Base-by-base conservation (phyloP, 257 asterid species). In the Solanum appendiculatum region DNA sequence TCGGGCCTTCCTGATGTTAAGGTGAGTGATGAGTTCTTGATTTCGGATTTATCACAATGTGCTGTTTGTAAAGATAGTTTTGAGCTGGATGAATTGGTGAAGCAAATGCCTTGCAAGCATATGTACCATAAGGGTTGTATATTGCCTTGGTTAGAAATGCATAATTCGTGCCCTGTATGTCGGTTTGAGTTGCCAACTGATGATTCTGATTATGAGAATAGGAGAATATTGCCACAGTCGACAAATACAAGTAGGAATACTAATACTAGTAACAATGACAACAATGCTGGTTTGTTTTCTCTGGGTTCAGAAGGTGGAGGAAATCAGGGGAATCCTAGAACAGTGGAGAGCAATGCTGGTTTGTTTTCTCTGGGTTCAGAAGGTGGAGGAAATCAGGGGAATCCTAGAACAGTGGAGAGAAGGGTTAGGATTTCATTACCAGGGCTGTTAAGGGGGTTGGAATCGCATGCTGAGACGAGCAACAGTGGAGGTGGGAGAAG, bases 41-140 rank as follows among this genome's bases (percentile, higher is more conserved):
- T 1, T 13, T 68, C 66, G n/a, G 92, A 89, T 89, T 89, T 89
- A 7, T 86, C 91, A 1, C 93, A 91, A 64, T 91, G 93, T 44
- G 91, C 92, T 3, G 91, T 91, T n/a, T 91, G 93, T 80, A 86
- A 87, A 84, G 93, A 91, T 46, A 77, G 87, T 75, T 89, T 91
- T 84, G 91, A 87, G 87, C 51, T 88, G 21, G 68, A 86, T 18
- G 90, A 86, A 83, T 87, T 66, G 63, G 92, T 88, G 0, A 91
- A 89, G 82, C 91, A 91, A 90, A 88, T 91, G 64, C 91, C 93
- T 23, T 91, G 93, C 73, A 90, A 91, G 82, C 93, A 91, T 87
- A 84, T 88, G 29, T 89, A 89, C 88, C 93, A 91, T 60, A 86
- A 48, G 23, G 91, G 84, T 54, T 91, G 92, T 80, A 86, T 91